These are phyloP conservation scores for Lactifluus piperatus DNA, from an alignment of 768 basidiomycete species.

Conservation along the genomic window DNA sequence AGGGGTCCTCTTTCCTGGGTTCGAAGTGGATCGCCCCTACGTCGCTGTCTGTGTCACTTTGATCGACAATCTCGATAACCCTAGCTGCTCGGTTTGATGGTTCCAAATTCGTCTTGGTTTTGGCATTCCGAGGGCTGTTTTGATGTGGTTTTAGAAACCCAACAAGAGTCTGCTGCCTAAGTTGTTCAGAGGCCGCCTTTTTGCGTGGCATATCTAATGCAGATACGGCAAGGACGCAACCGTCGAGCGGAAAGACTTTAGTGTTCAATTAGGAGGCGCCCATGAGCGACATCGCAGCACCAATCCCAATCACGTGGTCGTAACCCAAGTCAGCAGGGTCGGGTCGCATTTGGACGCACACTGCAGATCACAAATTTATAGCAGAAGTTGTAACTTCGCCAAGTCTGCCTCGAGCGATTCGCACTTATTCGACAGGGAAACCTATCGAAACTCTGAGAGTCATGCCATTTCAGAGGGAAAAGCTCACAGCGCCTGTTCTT, in stretches of 20 bases:
- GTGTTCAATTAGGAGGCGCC: not conserved
- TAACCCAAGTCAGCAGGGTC: no score
- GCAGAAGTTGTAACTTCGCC: not conserved
- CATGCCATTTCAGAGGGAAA: slow-evolving; percentile 8
- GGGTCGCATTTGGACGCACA: no score
- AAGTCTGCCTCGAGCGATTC: not conserved
- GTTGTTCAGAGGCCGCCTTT: not conserved
- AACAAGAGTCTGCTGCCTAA: slow-evolving; percentile 3
- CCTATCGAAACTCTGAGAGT: not conserved
- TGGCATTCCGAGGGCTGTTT: not conserved
- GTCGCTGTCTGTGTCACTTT: slow-evolving; percentile 27
- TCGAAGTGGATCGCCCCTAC: slow-evolving; percentile 47
- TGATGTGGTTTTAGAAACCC: slow-evolving; percentile 1
- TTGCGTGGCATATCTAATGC: slow-evolving; percentile 1
- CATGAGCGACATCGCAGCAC: not conserved
- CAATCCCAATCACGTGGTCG: not conserved
- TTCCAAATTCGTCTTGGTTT: not conserved
- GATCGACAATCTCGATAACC: not conserved
- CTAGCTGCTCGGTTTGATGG: not conserved
- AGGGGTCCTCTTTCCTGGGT: slow-evolving; percentile 22
- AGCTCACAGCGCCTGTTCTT: slow-evolving; percentile 4
- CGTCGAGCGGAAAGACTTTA: not conserved
- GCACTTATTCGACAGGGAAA: not conserved
- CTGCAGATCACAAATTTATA: not conserved
- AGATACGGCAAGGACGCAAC: not conserved